phyloP scores from a whole-genome alignment of 176 grass and related monocot species.

The Rhynchospora tenuis region DNA sequence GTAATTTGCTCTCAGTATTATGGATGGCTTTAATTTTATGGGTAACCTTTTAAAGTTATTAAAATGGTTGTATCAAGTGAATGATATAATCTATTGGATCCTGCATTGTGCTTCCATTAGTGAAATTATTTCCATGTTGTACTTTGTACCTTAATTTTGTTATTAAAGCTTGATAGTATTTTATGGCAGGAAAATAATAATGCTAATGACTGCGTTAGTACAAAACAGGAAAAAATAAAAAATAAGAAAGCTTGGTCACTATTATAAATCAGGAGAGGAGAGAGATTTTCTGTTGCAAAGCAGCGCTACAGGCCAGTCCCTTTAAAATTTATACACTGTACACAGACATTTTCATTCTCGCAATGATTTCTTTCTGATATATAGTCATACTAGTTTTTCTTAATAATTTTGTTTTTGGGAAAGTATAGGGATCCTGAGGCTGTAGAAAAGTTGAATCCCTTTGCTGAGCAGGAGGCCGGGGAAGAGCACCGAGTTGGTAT shows the following conservation, averaged over 20 bases:
- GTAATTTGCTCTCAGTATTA: background rate
- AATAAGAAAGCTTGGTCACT: background rate
- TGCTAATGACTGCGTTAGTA: background rate
- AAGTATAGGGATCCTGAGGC: constrained; percentile 56
- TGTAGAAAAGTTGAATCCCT: constrained; percentile 95
- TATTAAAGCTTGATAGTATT: background rate
- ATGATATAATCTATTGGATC: background rate
- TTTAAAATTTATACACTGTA: background rate
- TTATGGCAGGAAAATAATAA: background rate
- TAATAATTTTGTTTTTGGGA: constrained; percentile 24
- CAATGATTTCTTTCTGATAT: background rate
- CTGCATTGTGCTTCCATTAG: background rate
- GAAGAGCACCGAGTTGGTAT: constrained; percentile 94
- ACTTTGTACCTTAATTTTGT: background rate
- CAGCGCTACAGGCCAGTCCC: too few relatives aligned
- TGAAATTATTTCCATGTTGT: background rate
- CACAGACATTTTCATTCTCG: background rate
- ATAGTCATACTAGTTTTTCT: background rate
- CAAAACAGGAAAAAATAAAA: background rate
- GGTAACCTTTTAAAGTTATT: background rate
- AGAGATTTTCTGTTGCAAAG: constrained; percentile 81
- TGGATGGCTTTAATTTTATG: background rate
- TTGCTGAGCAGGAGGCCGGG: constrained; percentile 97
- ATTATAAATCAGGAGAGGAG: constrained; percentile 92
- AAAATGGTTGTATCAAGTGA: background rate